Percentiles rank a stretch among this genome's conserved stretches.
Evolutionary conservation across 2,329 filamentous ascomycete species (phyloP).

Genomic region (Fusarium zealandicum): DNA sequence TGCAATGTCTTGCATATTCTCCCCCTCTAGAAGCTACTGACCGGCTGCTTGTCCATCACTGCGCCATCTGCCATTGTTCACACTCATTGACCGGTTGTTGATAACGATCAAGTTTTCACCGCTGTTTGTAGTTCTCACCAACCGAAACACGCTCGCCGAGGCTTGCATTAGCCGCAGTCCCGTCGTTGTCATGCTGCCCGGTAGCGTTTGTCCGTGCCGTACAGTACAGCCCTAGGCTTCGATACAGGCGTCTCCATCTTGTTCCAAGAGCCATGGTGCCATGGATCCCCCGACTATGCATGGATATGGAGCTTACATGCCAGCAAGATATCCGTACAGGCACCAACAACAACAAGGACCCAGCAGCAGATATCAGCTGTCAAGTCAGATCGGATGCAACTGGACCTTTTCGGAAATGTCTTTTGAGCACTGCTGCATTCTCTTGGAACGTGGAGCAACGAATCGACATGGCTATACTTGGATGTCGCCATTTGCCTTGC

Average conservation of each 20-base stretch:
- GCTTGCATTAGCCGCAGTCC: slow-evolving; percentile 37
- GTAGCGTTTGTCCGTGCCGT: slow-evolving; percentile 29
- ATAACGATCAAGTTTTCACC: slow-evolving; percentile 32
- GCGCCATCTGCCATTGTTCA: slow-evolving; percentile 16
- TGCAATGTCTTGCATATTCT: slow-evolving; percentile 38
- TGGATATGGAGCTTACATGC: slow-evolving; percentile 16
- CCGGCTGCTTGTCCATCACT: slow-evolving; percentile 26
- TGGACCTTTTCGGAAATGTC: slow-evolving; percentile 1
- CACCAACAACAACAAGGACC: slow-evolving; percentile 11
- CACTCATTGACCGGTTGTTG: slow-evolving; percentile 20
- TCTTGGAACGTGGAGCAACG: background rate
- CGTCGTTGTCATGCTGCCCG: slow-evolving; percentile 23
- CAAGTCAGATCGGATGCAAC: slow-evolving; percentile 4
- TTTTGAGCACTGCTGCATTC: background rate
- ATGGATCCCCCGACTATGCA: slow-evolving; percentile 23
- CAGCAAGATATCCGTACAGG: slow-evolving; percentile 20
- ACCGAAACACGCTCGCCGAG: slow-evolving; percentile 12
- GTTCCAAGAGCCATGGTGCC: slow-evolving; percentile 29
- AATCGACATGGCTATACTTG: background rate
- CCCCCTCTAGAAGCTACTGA: slow-evolving; percentile 36
- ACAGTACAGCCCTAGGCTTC: slow-evolving; percentile 31
- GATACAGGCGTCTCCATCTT: slow-evolving; percentile 31
- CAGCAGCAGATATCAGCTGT: slow-evolving; percentile 7
- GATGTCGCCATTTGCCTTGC: slow-evolving; percentile 3
- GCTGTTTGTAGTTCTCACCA: slow-evolving; percentile 33